Conservation (phyloP, 192 early-diverging fungal species). For the Coemansia sp. region DNA sequence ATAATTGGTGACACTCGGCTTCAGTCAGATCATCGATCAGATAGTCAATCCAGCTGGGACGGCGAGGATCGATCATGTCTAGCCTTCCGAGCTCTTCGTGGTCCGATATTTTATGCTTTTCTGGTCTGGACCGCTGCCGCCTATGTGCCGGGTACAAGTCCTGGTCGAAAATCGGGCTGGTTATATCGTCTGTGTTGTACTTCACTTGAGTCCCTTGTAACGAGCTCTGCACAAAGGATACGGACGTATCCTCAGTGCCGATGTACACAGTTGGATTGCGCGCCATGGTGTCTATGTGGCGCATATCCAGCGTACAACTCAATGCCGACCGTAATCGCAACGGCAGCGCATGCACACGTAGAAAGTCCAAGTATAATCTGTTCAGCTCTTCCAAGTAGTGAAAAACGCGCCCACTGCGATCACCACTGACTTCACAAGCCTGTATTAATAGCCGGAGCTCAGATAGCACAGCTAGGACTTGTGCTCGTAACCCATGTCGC, state of each 20-base stretch:
- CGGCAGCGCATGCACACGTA: conserved; percentile 1
- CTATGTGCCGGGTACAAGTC: conserved; percentile 7
- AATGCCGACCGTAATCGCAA: conserved; percentile 26
- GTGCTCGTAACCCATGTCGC: conserved; percentile 41
- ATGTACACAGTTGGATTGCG: conserved; percentile 1
- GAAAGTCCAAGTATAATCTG: conserved; percentile 18
- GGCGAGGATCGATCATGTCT: conserved; percentile 25
- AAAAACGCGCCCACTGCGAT: conserved; percentile 30
- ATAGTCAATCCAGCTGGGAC: conserved; percentile 45
- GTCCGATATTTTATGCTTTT: not conserved
- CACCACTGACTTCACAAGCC: not conserved
- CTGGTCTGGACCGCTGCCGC: not conserved
- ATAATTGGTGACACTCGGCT: conserved; percentile 25
- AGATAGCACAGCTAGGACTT: conserved; percentile 21
- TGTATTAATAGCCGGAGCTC: conserved; percentile 29
- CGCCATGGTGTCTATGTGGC: not conserved
- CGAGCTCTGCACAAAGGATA: not conserved
- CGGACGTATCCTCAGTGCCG: not conserved
- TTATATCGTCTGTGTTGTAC: conserved; percentile 8
- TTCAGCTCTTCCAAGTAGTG: conserved; percentile 32
- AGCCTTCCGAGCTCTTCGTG: not conserved
- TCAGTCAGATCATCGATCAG: conserved; percentile 31
- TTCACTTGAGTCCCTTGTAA: not conserved
- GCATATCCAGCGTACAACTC: conserved; percentile 13
- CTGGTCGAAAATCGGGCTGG: conserved; percentile 18